Evolutionary conservation across 495 filamentous ascomycete genomes (phyloP).

Genomic region (Patellaria atrata): DNA sequence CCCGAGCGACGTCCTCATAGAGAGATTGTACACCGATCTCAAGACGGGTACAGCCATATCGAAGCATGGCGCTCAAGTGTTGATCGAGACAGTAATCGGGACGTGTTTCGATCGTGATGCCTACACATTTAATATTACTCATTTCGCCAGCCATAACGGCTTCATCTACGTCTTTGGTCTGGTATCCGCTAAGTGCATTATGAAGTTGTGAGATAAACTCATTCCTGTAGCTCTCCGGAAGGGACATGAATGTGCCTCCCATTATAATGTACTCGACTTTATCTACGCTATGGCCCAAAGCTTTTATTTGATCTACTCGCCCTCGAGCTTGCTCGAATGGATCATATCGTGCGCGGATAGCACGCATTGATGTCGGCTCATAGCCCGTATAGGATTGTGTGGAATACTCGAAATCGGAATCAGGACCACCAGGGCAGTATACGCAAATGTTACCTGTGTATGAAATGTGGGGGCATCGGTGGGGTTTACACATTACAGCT

Average conservation of each 20-base stretch:
- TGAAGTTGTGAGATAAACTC: slow-evolving; percentile 90
- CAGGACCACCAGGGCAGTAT: slow-evolving; percentile 93
- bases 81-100: slow-evolving; percentile 92
- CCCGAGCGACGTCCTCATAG: slow-evolving; percentile 95
- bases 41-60: slow-evolving; percentile 88
- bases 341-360: slow-evolving; percentile 92
- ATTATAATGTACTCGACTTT: slow-evolving; percentile 99
- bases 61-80: slow-evolving; percentile 84
- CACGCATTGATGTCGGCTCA: slow-evolving; percentile 95
- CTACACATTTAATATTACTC: slow-evolving; percentile 92
- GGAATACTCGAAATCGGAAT: slow-evolving; percentile 97
- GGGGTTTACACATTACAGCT: slow-evolving; percentile 98
- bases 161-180: slow-evolving; percentile 84
- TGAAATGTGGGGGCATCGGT: slow-evolving; percentile 92
- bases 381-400: slow-evolving; percentile 98
- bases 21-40: slow-evolving; percentile 93
- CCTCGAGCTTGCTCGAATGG: slow-evolving; percentile 95
- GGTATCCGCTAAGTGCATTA: slow-evolving; percentile 89
- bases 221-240: slow-evolving; percentile 76
- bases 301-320: slow-evolving; percentile 89
- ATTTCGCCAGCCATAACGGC: slow-evolving; percentile 82
- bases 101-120: slow-evolving; percentile 94
- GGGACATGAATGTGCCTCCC: slow-evolving; percentile 98
- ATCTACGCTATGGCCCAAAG: slow-evolving; percentile 88
- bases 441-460: slow-evolving; percentile 98